Percentiles rank a stretch among this genome's conserved stretches.
Evolutionary conservation across 2,329 filamentous ascomycete genomes (phyloP).

Genomic region (Moelleriella libera): DNA sequence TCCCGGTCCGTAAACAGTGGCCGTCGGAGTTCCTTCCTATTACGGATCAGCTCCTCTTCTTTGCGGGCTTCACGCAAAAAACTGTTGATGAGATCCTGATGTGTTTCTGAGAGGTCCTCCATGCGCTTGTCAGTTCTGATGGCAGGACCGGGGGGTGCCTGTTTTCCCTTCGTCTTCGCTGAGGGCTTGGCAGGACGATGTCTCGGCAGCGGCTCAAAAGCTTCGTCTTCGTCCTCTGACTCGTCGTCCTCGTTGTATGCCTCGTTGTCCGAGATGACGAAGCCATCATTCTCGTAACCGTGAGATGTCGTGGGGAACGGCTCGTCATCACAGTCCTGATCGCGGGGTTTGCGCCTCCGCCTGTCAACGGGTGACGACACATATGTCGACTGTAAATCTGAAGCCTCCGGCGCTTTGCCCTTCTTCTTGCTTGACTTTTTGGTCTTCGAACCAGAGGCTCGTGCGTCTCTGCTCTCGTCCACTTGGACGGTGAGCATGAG

Average conservation of each 20-base stretch:
- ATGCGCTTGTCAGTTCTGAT: conserved; percentile 44
- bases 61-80: conserved; percentile 51
- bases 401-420: conserved; percentile 17
- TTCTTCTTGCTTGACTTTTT: conserved; percentile 24
- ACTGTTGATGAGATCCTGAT: conserved; percentile 46
- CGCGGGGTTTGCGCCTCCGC: conserved; percentile 13
- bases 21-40: conserved; percentile 38
- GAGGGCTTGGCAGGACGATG: conserved; percentile 22
- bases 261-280: conserved; percentile 16
- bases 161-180: conserved; percentile 5
- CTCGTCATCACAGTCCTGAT: conserved; percentile 17
- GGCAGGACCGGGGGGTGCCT: conserved; percentile 31
- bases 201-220: conserved; percentile 29
- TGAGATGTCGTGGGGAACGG: background rate
- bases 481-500: conserved; percentile 30
- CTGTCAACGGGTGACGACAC: conserved; percentile 38
- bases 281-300: background rate
- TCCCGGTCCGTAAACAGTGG: conserved; percentile 55
- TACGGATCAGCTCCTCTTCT: conserved; percentile 46
- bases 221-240: conserved; percentile 25
- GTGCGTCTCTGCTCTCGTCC: conserved; percentile 13
- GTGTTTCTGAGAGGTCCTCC: conserved; percentile 39
- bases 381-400: conserved; percentile 29
- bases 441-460: conserved; percentile 15
- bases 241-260: conserved; percentile 15